phyloP scores from a whole-genome alignment of 805 yeast genomes.

The Clavispora asparagi region DNA sequence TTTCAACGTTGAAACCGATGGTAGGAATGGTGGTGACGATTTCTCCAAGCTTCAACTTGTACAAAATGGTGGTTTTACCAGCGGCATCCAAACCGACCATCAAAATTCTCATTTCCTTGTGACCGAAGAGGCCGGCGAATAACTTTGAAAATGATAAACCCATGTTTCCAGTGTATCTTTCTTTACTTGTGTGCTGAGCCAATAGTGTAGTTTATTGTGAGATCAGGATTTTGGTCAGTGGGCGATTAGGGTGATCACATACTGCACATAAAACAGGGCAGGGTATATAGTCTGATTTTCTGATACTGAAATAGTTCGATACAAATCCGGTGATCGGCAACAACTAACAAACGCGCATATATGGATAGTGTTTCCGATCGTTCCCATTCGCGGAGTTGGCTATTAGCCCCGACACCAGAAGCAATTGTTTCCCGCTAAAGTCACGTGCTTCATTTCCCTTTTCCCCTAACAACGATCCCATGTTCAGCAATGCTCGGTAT shows the following conservation, averaged over 20 bases:
- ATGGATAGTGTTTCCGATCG: no score
- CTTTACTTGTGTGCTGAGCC: not conserved
- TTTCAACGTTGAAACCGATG: slow-evolving; percentile 5
- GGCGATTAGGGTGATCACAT: slow-evolving; percentile 1
- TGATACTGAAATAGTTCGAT: no score
- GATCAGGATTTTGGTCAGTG: slow-evolving; percentile 1
- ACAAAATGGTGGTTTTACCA: slow-evolving; percentile 6
- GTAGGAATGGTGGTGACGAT: slow-evolving; percentile 6
- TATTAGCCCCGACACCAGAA: not conserved
- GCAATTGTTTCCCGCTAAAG: not conserved
- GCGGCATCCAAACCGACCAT: slow-evolving; percentile 7
- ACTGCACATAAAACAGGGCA: not conserved
- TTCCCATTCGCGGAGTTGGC: no score
- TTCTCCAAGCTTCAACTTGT: slow-evolving; percentile 6
- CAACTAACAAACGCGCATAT: no score
- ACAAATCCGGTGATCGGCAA: no score
- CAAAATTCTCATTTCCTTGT: slow-evolving; percentile 5
- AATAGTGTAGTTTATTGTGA: not conserved
- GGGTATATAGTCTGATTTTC: not conserved
- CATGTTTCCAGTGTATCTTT: not conserved
- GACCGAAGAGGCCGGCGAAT: slow-evolving; percentile 3
- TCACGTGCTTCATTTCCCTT: not conserved
- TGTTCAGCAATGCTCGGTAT: no score
- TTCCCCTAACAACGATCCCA: not conserved
- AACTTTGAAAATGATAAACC: slow-evolving; percentile 4